A percentile compares a stretch with the other conserved stretches of the same genome.
phyloP scores from a whole-genome alignment of 2,329 filamentous ascomycete genomes.

The Zymoseptoria brevis region DNA sequence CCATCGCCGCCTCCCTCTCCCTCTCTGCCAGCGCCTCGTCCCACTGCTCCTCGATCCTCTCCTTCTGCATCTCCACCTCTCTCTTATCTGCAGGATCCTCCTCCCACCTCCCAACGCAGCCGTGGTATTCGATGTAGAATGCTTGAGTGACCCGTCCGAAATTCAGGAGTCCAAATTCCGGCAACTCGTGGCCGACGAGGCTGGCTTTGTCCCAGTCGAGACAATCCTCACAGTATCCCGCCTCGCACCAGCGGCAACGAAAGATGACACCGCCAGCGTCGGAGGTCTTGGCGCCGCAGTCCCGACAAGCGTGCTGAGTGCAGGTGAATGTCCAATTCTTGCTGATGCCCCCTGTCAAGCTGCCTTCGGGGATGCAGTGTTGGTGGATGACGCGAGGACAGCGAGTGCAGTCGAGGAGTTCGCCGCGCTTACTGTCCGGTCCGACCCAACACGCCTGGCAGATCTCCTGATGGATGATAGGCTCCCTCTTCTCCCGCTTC shows the following conservation, averaged over 20 bases:
- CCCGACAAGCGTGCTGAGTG: slow-evolving; percentile 47
- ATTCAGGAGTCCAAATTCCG: slow-evolving; percentile 46
- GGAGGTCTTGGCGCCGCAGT: slow-evolving; percentile 46
- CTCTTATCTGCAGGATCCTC: slow-evolving; percentile 18
- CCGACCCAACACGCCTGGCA: slow-evolving; percentile 47
- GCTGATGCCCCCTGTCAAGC: slow-evolving; percentile 35
- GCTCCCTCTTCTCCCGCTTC: slow-evolving; percentile 41
- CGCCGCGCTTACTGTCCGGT: slow-evolving; percentile 23
- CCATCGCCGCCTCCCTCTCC: slow-evolving; percentile 6
- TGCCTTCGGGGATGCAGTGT: slow-evolving; percentile 31
- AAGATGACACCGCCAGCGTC: slow-evolving; percentile 44
- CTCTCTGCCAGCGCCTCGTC: neutral
- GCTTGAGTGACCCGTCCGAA: slow-evolving; percentile 37
- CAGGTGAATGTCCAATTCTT: slow-evolving; percentile 40
- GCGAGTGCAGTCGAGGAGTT: slow-evolving; percentile 41
- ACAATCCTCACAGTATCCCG: slow-evolving; percentile 52
- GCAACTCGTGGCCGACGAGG: slow-evolving; percentile 45
- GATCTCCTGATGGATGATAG: slow-evolving; percentile 43
- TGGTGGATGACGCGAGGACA: slow-evolving; percentile 51
- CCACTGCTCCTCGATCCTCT: neutral
- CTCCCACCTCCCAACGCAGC: slow-evolving; percentile 35
- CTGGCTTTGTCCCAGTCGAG: slow-evolving; percentile 45
- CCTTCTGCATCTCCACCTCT: slow-evolving; percentile 8
- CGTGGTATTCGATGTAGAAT: slow-evolving; percentile 46
- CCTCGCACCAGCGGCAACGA: slow-evolving; percentile 49